These are phyloP conservation scores for Mortierella sp. DNA, from an alignment of 371 early-diverging fungal genomes.

Conservation along the genomic window DNA sequence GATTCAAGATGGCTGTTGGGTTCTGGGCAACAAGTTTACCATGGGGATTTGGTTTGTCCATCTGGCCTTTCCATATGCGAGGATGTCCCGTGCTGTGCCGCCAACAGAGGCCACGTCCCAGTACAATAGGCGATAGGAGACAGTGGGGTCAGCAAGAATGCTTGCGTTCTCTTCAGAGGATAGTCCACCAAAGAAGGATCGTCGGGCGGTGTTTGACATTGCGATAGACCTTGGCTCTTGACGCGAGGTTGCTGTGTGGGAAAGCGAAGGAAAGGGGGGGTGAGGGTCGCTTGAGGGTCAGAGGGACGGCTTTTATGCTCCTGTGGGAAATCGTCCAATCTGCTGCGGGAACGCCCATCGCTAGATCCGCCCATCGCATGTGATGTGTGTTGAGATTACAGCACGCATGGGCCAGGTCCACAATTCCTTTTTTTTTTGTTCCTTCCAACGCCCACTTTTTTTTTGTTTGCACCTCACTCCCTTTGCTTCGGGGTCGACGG, in stretches of 20 bases:
- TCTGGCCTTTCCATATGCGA: constrained; percentile 29
- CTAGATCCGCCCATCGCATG: too few relatives aligned
- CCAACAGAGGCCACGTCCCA: constrained; percentile 29
- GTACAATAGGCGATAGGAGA: constrained; percentile 21
- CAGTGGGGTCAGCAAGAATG: constrained; percentile 7
- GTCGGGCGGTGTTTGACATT: constrained; percentile 2
- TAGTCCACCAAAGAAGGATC: constrained; percentile 7
- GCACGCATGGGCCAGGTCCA: too few relatives aligned
- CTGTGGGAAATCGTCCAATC: too few relatives aligned
- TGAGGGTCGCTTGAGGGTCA: background rate
- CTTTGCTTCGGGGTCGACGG: too few relatives aligned
- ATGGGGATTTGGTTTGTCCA: constrained; percentile 24
- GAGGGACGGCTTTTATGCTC: too few relatives aligned
- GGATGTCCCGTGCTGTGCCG: constrained; percentile 23
- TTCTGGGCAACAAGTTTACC: background rate
- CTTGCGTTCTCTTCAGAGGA: constrained; percentile 23
- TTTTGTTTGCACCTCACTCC: background rate
- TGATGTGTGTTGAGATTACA: too few relatives aligned
- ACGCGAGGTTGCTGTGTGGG: background rate
- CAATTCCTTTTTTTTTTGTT: too few relatives aligned
- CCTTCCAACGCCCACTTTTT: background rate
- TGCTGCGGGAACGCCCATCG: too few relatives aligned
- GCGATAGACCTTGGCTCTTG: background rate
- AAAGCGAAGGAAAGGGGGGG: background rate
- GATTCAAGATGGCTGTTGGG: background rate